These are phyloP conservation scores for Yarrowia sp. DNA, from an alignment of 805 yeast genomes.

Conservation along the genomic window DNA sequence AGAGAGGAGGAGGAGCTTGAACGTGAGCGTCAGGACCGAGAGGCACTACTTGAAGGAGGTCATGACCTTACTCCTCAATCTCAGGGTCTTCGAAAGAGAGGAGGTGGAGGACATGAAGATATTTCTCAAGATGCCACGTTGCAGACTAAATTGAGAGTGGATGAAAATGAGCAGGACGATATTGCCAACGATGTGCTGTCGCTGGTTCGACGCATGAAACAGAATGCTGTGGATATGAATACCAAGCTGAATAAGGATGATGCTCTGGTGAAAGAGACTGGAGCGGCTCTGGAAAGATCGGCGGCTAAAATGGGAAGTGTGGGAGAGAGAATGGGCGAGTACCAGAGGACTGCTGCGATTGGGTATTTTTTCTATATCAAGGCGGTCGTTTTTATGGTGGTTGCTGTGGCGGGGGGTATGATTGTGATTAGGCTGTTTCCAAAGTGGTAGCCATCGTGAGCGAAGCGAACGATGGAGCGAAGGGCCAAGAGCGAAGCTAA, in stretches of 20 bases:
- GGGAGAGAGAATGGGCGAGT: slow-evolving; percentile 39
- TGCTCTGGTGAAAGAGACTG: slow-evolving; percentile 39
- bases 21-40: slow-evolving; percentile 12
- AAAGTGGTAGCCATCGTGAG: slow-evolving; percentile 36
- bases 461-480: not conserved
- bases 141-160: slow-evolving; percentile 35
- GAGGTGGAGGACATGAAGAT: not conserved
- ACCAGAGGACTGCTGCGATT: slow-evolving; percentile 40
- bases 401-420: slow-evolving; percentile 39
- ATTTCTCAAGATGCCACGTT: slow-evolving; percentile 22
- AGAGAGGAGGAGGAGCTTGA: slow-evolving; percentile 2
- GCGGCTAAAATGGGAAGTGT: slow-evolving; percentile 40
- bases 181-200: slow-evolving; percentile 49
- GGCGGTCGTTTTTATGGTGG: slow-evolving; percentile 40
- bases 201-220: slow-evolving; percentile 49
- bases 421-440: slow-evolving; percentile 41
- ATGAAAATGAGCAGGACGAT: slow-evolving; percentile 45
- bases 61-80: not conserved
- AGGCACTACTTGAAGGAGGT: slow-evolving; percentile 9
- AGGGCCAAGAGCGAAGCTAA: too few species aligned
- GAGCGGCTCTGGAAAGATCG: slow-evolving; percentile 40
- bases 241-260: slow-evolving; percentile 42
- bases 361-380: slow-evolving; percentile 44
- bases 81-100: not conserved
- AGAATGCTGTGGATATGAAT: slow-evolving; percentile 47